Conservation (phyloP, 2,329 filamentous ascomycete species). For the Pyrenochaeta sp. region DNA sequence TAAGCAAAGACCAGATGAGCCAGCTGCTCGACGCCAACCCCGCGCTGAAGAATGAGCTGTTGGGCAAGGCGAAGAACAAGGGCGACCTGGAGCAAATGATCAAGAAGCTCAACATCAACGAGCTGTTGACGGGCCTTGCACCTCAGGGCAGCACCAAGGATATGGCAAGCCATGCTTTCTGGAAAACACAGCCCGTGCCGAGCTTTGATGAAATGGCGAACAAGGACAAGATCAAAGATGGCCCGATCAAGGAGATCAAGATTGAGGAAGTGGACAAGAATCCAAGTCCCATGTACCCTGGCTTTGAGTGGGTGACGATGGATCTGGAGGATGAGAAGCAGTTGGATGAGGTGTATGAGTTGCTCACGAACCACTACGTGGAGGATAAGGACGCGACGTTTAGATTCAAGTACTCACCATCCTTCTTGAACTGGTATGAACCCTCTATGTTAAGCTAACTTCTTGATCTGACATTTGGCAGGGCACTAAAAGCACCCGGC, state of each 20-base stretch:
- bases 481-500: conserved; percentile 92
- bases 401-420: conserved; percentile 91
- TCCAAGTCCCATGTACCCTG: conserved; percentile 73
- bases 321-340: conserved; percentile 80
- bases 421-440: conserved; percentile 85
- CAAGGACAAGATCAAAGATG: conserved; percentile 67
- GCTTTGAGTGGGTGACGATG: conserved; percentile 94
- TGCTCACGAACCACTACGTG: conserved; percentile 93
- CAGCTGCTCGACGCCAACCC: conserved; percentile 50
- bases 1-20: conserved; percentile 50
- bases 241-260: conserved; percentile 82
- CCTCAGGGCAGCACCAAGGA: conserved; percentile 87
- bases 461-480: conserved; percentile 47
- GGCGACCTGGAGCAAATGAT: conserved; percentile 57
- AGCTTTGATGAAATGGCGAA: conserved; percentile 69
- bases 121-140: conserved; percentile 78
- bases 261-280: conserved; percentile 81
- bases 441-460: too few species aligned
- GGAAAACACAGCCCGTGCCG: conserved; percentile 95
- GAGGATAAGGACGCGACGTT: conserved; percentile 98
- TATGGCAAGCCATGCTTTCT: conserved; percentile 98
- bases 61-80: conserved; percentile 39
- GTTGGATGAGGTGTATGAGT: conserved; percentile 88
- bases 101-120: conserved; percentile 71
- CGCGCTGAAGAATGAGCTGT: conserved; percentile 48